Evolutionary conservation across 2,329 filamentous ascomycete genomes (phyloP), one percentile per base, ranked within the genome.

Genomic region (Aspergillus tamarii): DNA sequence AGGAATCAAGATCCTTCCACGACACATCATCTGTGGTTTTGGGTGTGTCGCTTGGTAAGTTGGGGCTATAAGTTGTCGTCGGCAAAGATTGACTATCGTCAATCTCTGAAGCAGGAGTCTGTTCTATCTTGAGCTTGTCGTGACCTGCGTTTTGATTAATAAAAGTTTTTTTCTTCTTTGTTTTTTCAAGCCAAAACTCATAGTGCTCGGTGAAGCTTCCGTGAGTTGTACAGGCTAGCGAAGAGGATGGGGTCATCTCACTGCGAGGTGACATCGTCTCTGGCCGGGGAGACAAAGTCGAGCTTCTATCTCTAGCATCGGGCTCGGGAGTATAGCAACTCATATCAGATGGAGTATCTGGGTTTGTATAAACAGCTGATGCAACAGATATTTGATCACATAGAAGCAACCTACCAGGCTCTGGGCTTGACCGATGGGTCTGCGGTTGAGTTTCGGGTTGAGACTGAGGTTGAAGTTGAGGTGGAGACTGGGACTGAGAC

Each of bases 311-410:
- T 55, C 52, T 39, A 16, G 52, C 52, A 23, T 74, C 71, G 12
- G 73, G 74, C 56, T 75, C 73, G 12, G 75, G 75, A 8, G 75
- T 77, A 63, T 75, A 77, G 64, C 75, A 78, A 46, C 73, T 76
- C 75, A 78, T 78, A 63, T 78, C 76, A 43, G 76, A 76, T 6
- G 76, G 76, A 26, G 76, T 78, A 54, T 70, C 76, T 78, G 60
- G 9, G 28, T 54, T 9, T 26, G 41, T 56, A 34, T 62, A n/a
- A 54, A 61, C 45, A 52, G 48, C 32, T 50, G 30, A 55, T 21
- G 5, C 5, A 46, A 28, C 8, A 23, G 55, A 34, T 23, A 53
- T 26, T 21, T 23, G 36, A 30, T 14, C 19, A 41, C 19, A 32
- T 12, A 36, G 23, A 32, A 50, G 36, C 4, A 28, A 69, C 73